phyloP scores from a whole-genome alignment of 75 land plant species.

The Ceratopteris richardii region DNA sequence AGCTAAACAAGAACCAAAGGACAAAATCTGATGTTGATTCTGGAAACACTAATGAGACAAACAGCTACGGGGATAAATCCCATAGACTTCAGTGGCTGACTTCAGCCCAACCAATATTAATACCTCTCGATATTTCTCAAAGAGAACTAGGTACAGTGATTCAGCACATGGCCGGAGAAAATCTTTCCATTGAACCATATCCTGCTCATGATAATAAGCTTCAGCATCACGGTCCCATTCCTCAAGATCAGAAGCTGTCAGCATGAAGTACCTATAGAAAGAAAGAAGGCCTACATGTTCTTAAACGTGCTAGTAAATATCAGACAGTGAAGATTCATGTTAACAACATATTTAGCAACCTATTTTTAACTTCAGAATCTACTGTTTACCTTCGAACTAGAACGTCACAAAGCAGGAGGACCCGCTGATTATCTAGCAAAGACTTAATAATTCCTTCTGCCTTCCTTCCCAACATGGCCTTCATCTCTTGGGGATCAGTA shows the following conservation, averaged over 20 bases:
- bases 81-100: too few species aligned
- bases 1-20: too few species aligned
- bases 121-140: conserved; percentile 91
- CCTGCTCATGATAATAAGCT: conserved; percentile 94
- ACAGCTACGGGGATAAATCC: too few species aligned
- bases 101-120: too few species aligned
- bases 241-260: conserved; percentile 66
- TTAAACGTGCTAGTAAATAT: too few species aligned
- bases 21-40: too few species aligned
- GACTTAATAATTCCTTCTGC: conserved; percentile 52
- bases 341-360: too few species aligned
- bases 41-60: too few species aligned
- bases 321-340: too few species aligned
- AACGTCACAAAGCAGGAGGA: conserved; percentile 65
- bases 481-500: conserved; percentile 48
- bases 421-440: conserved; percentile 62
- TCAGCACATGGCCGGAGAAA: conserved; percentile 97
- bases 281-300: background rate
- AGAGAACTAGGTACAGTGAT: conserved; percentile 81
- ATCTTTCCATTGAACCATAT: conserved; percentile 88
- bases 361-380: too few species aligned
- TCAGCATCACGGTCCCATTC: conserved; percentile 91
- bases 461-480: conserved; percentile 51
- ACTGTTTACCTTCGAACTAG: conserved; percentile 67
- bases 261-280: conserved; percentile 64